A percentile compares a stretch with the other conserved stretches of the same genome.
These are phyloP conservation scores for Ogataea populi-albae DNA, from an alignment of 805 yeast genomes.

Conservation along the genomic window DNA sequence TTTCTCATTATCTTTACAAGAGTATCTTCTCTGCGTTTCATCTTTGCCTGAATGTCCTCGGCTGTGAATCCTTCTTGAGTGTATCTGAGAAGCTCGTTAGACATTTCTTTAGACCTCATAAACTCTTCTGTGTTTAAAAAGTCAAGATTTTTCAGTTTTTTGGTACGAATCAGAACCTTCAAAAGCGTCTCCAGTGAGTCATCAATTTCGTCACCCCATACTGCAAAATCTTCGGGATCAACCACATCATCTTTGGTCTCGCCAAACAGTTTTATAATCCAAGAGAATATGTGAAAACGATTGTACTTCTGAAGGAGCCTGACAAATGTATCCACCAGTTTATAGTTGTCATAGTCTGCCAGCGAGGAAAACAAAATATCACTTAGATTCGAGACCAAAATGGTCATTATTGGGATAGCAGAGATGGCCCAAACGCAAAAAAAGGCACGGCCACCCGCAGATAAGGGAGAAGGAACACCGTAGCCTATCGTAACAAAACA, in stretches of 20 bases:
- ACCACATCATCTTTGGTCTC: constrained; percentile 5
- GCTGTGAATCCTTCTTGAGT: constrained; percentile 19
- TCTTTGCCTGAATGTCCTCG: constrained; percentile 3
- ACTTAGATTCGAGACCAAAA: constrained; percentile 67
- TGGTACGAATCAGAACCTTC: constrained; percentile 17
- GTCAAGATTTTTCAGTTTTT: constrained; percentile 15
- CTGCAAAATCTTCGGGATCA: neutral
- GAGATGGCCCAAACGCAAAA: constrained; percentile 78
- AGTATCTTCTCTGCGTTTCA: neutral
- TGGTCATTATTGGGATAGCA: constrained; percentile 87
- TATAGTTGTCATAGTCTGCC: constrained; percentile 17
- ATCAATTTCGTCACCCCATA: constrained; percentile 3
- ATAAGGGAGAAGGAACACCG: constrained; percentile 67
- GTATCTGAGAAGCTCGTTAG: constrained; percentile 23
- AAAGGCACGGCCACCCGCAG: constrained; percentile 66
- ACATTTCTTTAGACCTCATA: constrained; percentile 12
- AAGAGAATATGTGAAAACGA: constrained; percentile 5
- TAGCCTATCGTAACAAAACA: constrained; percentile 82
- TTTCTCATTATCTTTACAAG: constrained; percentile 14
- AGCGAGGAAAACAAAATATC: constrained; percentile 47
- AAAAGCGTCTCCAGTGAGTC: constrained; percentile 21
- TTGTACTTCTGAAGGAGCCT: constrained; percentile 5
- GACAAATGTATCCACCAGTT: constrained; percentile 13
- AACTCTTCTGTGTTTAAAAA: constrained; percentile 20
- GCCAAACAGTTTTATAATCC: constrained; percentile 7